phyloP scores from a whole-genome alignment of 1,284 basidiomycete genomes.

The Inonotus hispidus region DNA sequence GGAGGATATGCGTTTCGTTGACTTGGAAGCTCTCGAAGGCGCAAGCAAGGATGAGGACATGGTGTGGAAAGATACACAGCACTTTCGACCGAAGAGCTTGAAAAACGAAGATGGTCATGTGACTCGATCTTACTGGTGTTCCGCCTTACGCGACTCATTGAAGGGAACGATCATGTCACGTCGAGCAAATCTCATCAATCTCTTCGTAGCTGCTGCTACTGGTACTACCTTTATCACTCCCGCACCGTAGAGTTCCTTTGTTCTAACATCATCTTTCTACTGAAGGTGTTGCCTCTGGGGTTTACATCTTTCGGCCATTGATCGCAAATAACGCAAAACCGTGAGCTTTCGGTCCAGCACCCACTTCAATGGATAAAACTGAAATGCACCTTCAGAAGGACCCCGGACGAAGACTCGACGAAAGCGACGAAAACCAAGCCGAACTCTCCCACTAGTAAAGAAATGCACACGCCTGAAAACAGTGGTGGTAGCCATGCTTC shows the following conservation, averaged over 20 bases:
- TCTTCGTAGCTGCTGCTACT: constrained; percentile 13
- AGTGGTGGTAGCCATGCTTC: neutral
- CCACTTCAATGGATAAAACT: neutral
- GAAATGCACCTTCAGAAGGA: neutral
- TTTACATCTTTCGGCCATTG: constrained; percentile 50
- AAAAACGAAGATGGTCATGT: neutral
- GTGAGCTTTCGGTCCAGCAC: neutral
- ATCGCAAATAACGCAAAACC: constrained; percentile 18
- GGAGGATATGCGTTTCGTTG: neutral
- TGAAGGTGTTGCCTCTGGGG: constrained; percentile 52
- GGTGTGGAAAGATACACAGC: neutral
- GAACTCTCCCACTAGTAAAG: neutral
- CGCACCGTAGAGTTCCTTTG: too few relatives aligned
- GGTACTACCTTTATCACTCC: neutral
- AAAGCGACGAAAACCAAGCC: neutral
- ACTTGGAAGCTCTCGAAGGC: neutral
- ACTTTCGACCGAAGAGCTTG: neutral
- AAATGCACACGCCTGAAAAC: neutral
- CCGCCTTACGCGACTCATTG: neutral
- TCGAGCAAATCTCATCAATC: constrained; percentile 7
- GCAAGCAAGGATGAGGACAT: constrained; percentile 1
- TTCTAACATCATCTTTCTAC: neutral
- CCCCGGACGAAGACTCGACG: neutral
- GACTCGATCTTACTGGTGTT: neutral
- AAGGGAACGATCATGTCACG: constrained; percentile 1